phyloP scores from a whole-genome alignment of 768 basidiomycete genomes.

The Leccinellum albellum region DNA sequence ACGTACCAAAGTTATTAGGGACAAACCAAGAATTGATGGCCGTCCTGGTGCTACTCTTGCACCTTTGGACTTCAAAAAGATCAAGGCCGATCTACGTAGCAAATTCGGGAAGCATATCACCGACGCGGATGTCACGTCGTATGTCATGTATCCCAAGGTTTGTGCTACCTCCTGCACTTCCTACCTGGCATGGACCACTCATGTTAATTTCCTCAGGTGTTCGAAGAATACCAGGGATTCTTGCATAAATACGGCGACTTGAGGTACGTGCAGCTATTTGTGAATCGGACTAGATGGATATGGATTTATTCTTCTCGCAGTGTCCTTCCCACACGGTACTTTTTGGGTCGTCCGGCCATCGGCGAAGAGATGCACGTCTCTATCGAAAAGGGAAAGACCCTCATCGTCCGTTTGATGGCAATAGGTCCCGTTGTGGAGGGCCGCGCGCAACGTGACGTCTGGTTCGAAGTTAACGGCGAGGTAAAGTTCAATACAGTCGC shows the following conservation, averaged over 20 bases:
- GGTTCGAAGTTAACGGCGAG: constrained; percentile 98
- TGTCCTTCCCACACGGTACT: constrained; percentile 94
- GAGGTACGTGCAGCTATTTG: constrained; percentile 49
- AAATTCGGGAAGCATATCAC: constrained; percentile 96
- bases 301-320: constrained; percentile 38
- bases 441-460: constrained; percentile 90
- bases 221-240: constrained; percentile 95
- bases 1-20: constrained; percentile 85
- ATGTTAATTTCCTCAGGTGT: constrained; percentile 55
- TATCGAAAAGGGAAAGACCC: constrained; percentile 94
- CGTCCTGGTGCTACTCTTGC: constrained; percentile 87
- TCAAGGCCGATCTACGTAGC: constrained; percentile 86
- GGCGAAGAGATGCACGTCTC: constrained; percentile 97
- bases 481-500: constrained; percentile 36
- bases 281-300: constrained; percentile 4
- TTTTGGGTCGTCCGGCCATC: constrained; percentile 86
- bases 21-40: constrained; percentile 89
- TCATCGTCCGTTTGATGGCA: constrained; percentile 95
- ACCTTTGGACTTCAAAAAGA: constrained; percentile 93
- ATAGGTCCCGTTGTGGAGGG: constrained; percentile 90
- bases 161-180: constrained; percentile 11
- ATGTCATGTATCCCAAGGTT: constrained; percentile 98
- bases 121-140: constrained; percentile 88
- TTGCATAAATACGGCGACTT: constrained; percentile 94
- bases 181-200: constrained; percentile 3